These are phyloP conservation scores for Osmanthus fragrans DNA, from an alignment of 257 asterid genomes.

Conservation along the genomic window DNA sequence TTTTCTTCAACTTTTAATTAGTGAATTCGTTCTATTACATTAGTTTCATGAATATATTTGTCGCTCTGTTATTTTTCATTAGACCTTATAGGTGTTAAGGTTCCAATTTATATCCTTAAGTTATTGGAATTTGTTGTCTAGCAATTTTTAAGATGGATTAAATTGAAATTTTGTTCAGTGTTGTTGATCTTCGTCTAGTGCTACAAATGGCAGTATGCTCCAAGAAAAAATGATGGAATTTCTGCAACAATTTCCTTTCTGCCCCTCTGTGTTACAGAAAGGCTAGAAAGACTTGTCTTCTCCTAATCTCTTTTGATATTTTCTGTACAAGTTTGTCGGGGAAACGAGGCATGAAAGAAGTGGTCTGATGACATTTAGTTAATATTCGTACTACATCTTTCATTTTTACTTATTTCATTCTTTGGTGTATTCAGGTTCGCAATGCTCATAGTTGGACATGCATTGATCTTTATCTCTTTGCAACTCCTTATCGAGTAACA, in stretches of 20 bases:
- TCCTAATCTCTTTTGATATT: background rate
- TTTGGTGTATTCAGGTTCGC: conserved; percentile 45
- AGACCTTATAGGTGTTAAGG: background rate
- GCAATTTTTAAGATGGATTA: background rate
- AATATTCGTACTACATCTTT: background rate
- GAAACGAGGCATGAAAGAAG: background rate
- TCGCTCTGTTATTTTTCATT: too few species aligned
- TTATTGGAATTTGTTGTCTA: background rate
- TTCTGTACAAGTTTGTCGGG: background rate
- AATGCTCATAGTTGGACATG: conserved; percentile 77
- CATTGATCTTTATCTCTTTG: conserved; percentile 73
- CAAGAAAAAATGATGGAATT: too few species aligned
- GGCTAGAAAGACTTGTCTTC: background rate
- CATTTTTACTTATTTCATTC: background rate
- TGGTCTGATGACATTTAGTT: background rate
- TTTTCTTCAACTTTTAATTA: background rate
- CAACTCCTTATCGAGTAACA: conserved; percentile 71
- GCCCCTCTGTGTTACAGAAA: background rate
- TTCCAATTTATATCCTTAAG: background rate
- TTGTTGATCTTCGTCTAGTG: background rate
- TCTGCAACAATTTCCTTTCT: background rate
- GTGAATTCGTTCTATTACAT: background rate
- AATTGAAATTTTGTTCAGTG: background rate
- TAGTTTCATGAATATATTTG: background rate
- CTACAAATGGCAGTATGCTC: background rate